Conservation (phyloP, 176 grass and related monocot species). For the Stipa capillata region DNA sequence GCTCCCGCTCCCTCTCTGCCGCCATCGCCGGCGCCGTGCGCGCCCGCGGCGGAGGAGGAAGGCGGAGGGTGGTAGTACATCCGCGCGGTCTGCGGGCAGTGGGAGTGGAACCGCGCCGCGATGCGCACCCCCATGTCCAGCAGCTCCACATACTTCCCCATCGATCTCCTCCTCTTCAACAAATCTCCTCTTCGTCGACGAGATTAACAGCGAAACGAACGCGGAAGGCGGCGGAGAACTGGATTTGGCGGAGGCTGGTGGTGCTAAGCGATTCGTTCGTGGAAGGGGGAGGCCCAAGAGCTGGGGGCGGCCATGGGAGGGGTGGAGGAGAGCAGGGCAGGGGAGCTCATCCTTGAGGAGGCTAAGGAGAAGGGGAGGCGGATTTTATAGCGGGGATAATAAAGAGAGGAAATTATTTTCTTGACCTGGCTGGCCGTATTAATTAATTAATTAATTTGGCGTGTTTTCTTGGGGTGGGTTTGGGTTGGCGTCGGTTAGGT, state of each 20-base stretch:
- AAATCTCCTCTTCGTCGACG: neutral
- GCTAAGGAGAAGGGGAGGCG: neutral
- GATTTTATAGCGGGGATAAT: neutral
- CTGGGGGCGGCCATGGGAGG: constrained; percentile 28
- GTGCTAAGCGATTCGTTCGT: neutral
- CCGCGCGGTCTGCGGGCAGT: constrained; percentile 69
- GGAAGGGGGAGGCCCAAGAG: constrained; percentile 26
- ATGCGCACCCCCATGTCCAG: constrained; percentile 80
- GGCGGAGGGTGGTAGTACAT: constrained; percentile 71
- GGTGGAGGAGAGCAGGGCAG: neutral
- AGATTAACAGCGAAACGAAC: neutral
- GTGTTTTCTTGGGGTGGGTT: neutral
- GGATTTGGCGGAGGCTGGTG: neutral
- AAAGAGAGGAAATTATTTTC: neutral
- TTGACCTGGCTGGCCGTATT: neutral
- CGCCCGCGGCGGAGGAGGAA: neutral
- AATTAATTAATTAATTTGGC: neutral
- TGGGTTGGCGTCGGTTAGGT: neutral
- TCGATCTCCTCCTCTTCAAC: neutral
- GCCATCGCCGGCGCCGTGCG: neutral
- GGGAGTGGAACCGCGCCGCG: constrained; percentile 82
- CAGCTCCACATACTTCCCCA: constrained; percentile 72
- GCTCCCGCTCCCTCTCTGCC: neutral
- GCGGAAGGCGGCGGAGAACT: neutral
- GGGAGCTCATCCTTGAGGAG: neutral